phyloP scores from a whole-genome alignment of 2,329 filamentous ascomycete genomes.

The Xylariaceae sp. region DNA sequence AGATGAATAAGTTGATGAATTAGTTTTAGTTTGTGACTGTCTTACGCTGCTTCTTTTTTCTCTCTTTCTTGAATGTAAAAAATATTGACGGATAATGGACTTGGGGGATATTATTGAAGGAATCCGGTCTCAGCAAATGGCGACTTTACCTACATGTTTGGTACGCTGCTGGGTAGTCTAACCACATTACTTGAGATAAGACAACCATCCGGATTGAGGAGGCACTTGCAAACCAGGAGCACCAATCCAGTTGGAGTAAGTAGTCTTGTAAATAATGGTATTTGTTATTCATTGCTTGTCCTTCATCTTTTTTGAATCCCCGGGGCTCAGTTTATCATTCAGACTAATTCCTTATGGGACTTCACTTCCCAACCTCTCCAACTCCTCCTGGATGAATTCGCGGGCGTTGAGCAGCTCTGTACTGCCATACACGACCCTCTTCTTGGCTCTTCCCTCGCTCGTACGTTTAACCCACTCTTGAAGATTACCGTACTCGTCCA shows the following conservation, averaged over 20 bases:
- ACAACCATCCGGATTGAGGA: too few species aligned
- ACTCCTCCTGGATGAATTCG: slow-evolving; percentile 69
- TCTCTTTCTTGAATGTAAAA: too few species aligned
- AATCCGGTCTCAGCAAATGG: too few species aligned
- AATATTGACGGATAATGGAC: too few species aligned
- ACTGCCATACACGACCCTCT: slow-evolving; percentile 91
- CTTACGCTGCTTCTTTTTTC: not conserved
- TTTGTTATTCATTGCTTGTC: not conserved
- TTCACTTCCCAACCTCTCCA: slow-evolving; percentile 68
- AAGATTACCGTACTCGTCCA: slow-evolving; percentile 98
- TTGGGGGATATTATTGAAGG: too few species aligned
- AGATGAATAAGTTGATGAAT: slow-evolving; percentile 5
- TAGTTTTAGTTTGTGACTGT: too few species aligned
- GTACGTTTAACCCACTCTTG: slow-evolving; percentile 94
- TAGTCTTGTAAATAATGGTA: not conserved
- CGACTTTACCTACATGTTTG: too few species aligned
- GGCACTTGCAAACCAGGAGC: too few species aligned
- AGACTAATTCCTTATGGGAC: slow-evolving; percentile 46
- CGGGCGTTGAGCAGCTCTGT: slow-evolving; percentile 79
- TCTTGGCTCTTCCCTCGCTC: slow-evolving; percentile 68
- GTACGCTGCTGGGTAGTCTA: too few species aligned
- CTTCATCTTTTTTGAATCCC: not conserved
- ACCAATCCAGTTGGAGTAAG: not conserved
- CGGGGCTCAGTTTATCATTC: too few species aligned
- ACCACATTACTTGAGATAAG: too few species aligned